Base-by-base conservation (phyloP, 1,139 yeast genomes). In the Pichia sp. region DNA sequence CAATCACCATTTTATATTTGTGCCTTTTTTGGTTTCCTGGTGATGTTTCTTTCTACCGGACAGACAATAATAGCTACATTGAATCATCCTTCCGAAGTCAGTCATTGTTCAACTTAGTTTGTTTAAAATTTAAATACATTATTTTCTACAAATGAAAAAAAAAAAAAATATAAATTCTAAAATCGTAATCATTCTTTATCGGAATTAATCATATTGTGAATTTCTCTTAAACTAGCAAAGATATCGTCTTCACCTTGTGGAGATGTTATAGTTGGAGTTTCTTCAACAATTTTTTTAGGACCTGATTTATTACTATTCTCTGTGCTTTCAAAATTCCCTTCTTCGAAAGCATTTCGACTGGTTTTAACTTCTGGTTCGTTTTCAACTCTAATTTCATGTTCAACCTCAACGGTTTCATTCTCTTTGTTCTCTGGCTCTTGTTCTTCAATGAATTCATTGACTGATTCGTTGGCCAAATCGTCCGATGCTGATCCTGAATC, bases 11-110 rank as follows among this genome's bases (percentile, higher is more conserved):
- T 80, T 48, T 69, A 75, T 42, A 64, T 66, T 0, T 82, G 94
- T 56, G 74, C 81, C 11, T 57, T 64, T 0, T 88, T 89, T 63
- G 97, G 97, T 0, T 61, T 78, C 28, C 49, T 73, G 7, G 85
- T 89, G 9, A 84, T 89, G 94, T 51, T 84, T 27, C 66, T 87
- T 15, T 84, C 95, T 26, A 80, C 95, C 0, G 63, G 71, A 18
- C 87, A 84, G 69, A 85, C 95, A 11, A 66, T 87, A 6, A 48
- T 70, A 20, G 67, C 72, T 30, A 69, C 82, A n/a, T 38, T 74
- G n/a, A 60, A 61, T 2, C 65, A 62, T n/a, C 52, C 54, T 3
- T 44, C 42, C 13, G 70, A 59, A 15, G 68, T 61, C 16, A 62
- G 63, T 8, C 77, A 73, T 42, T 75, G 80, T 55, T 60, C 26